Conservation (phyloP, 2,329 filamentous ascomycete species). For the Phialophora chinensis region DNA sequence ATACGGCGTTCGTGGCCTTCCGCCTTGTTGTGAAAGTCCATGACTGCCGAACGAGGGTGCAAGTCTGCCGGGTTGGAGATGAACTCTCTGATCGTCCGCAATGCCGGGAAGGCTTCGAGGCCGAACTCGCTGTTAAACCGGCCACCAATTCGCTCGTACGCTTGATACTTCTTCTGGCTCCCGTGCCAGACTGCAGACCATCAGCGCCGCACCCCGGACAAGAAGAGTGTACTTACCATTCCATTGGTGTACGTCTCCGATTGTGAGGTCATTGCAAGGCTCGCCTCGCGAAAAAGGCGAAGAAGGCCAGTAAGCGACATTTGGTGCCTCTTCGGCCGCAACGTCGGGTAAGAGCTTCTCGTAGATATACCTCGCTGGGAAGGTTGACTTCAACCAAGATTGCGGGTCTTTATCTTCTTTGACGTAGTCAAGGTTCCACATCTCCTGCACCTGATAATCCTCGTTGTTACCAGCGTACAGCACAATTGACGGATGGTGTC, state of each 20-base stretch:
- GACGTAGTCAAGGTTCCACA: conserved; percentile 7
- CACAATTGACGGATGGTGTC: conserved; percentile 85
- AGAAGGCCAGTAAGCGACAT: conserved; percentile 9
- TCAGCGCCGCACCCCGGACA: not conserved
- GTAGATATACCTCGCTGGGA: conserved; percentile 91
- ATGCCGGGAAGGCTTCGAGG: conserved; percentile 3
- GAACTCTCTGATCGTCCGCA: conserved; percentile 2
- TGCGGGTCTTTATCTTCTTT: conserved; percentile 74
- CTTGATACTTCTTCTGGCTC: conserved; percentile 1
- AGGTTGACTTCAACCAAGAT: conserved; percentile 78
- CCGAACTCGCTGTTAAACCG: conserved; percentile 15
- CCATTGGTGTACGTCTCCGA: conserved; percentile 13
- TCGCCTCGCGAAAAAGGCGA: conserved; percentile 1
- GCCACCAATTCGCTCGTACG: not conserved
- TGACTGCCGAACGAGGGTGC: not conserved
- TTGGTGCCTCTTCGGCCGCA: conserved; percentile 52
- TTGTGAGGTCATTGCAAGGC: conserved; percentile 5
- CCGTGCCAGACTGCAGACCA: not conserved
- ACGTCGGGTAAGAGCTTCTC: conserved; percentile 83
- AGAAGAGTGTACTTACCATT: conserved; percentile 3
- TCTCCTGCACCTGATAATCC: conserved; percentile 45
- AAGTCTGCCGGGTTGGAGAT: conserved; percentile 1
- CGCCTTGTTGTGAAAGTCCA: conserved; percentile 14
- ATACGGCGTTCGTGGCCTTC: conserved; percentile 80
- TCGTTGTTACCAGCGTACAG: conserved; percentile 95